A percentile compares a stretch with the other conserved stretches of the same genome.
Conservation (phyloP, 148 eudicot species). For the Spergularia bocconei region DNA sequence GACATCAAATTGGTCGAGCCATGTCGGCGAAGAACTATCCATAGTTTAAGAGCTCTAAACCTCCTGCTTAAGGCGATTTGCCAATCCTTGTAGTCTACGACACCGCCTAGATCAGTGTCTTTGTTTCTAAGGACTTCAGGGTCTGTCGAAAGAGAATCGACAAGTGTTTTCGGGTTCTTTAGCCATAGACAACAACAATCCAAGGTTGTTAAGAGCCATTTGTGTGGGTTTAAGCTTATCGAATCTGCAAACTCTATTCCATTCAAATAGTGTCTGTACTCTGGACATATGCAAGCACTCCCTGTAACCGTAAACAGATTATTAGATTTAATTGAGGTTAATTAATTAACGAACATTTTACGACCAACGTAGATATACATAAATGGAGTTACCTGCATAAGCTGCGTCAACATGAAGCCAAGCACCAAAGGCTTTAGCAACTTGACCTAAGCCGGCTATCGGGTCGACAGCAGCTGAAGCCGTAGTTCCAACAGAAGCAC, state of each 20-base stretch:
- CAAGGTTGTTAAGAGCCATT: conserved; percentile 46
- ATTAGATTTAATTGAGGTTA: too few relatives aligned
- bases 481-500: conserved; percentile 47
- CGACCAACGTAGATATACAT: background rate
- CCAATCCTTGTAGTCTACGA: conserved; percentile 58
- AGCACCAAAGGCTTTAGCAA: conserved; percentile 34
- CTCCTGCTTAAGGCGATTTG: conserved; percentile 42
- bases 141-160: conserved; percentile 34
- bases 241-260: conserved; percentile 46
- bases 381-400: conserved; percentile 18
- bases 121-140: conserved; percentile 43
- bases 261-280: conserved; percentile 40
- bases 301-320: too few relatives aligned
- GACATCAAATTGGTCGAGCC: conserved; percentile 35
- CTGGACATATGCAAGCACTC: conserved; percentile 50
- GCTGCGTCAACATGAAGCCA: conserved; percentile 42
- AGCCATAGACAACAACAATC: conserved; percentile 54
- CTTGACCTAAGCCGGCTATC: conserved; percentile 24
- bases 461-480: conserved; percentile 40
- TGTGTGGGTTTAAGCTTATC: conserved; percentile 45
- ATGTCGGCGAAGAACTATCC: conserved; percentile 40
- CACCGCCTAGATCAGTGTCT: conserved; percentile 22
- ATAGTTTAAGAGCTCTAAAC: conserved; percentile 43
- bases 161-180: conserved; percentile 24
- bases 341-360: too few relatives aligned